phyloP scores from a whole-genome alignment of 768 basidiomycete species.

The Astraeus odoratus region DNA sequence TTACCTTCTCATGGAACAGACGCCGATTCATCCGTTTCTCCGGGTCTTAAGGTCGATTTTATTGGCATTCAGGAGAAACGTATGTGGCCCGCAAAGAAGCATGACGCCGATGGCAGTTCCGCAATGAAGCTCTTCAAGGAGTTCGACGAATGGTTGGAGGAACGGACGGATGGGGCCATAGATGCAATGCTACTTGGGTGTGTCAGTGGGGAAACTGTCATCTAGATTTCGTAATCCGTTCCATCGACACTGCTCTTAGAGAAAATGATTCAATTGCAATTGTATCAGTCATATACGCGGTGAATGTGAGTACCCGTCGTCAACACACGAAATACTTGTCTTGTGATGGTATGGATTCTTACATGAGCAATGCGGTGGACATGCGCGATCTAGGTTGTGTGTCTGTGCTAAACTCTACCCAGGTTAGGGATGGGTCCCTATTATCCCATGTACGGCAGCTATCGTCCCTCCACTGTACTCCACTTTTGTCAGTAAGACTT shows the following conservation, averaged over 20 bases:
- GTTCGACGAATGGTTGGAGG: slow-evolving; percentile 70
- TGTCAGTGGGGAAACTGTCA: slow-evolving; percentile 50
- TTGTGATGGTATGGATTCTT: too few relatives aligned
- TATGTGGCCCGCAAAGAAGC: slow-evolving; percentile 74
- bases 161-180: slow-evolving; percentile 53
- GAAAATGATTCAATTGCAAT: too few relatives aligned
- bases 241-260: background rate
- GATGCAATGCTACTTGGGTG: slow-evolving; percentile 67
- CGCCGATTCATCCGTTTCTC: slow-evolving; percentile 1
- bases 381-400: too few relatives aligned
- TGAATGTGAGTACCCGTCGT: too few relatives aligned
- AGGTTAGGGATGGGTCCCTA: too few relatives aligned
- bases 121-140: slow-evolving; percentile 70
- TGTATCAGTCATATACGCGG: too few relatives aligned
- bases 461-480: too few relatives aligned
- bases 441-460: too few relatives aligned
- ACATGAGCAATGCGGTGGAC: too few relatives aligned
- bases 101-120: slow-evolving; percentile 41
- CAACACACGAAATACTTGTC: too few relatives aligned
- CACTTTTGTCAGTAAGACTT: too few relatives aligned
- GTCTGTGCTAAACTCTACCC: too few relatives aligned
- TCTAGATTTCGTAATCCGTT: slow-evolving; percentile 20
- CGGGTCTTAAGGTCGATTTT: slow-evolving; percentile 57
- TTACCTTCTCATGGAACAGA: background rate
- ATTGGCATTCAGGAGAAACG: slow-evolving; percentile 76